Base-by-base conservation (phyloP, 129 eudicot species). In the Centrapalus pauciflorus region DNA sequence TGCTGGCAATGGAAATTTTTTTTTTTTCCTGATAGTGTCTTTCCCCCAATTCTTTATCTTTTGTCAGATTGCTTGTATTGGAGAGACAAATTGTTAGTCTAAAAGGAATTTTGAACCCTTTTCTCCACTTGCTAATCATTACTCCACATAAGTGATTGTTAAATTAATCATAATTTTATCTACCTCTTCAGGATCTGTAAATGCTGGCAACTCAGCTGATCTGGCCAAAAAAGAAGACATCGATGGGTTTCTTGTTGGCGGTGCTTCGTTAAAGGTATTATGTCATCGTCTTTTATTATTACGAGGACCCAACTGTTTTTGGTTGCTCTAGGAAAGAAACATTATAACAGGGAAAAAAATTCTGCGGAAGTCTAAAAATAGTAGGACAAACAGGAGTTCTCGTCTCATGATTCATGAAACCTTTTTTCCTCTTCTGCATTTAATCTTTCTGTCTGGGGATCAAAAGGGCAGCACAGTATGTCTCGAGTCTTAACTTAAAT, bases 241-340 rank as follows among this genome's bases (percentile, higher is more conserved):
- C 46, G 97, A 90, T 67, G 97, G 97, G 11, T 90, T 90, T 59
- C 97, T 90, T 26, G 97, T 90, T 12, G 97, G 97, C 55, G 97
- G 97, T 66, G 97, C 97, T 71, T 90, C 97, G 70, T 78, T 90
- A 6, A 90, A 90, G 95, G 97, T 87, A 85, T 25, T 43, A 27
- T 38, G 12, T 34, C 35, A 17, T 38, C 20, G 29, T 41, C 50
- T 55, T 45, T 41, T 54, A 33, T 75, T 65, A 26, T 64, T 27
- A 2, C 26, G 19, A 34, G 35, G 55, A 62, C 23, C 35, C 23
- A 40, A n/a, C 51, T 62, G 12, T 23, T 62, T 32, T 16, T 34
- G 27, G 14, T 16, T 38, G 57, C 61, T 26, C 35, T 19, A 55
- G 10, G 26, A 25, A 13, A 24, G 34, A 55, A 11, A 51, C 14